Evolutionary conservation across 2,329 filamentous ascomycete genomes (phyloP).

Genomic region (Triangularia verruculosa): DNA sequence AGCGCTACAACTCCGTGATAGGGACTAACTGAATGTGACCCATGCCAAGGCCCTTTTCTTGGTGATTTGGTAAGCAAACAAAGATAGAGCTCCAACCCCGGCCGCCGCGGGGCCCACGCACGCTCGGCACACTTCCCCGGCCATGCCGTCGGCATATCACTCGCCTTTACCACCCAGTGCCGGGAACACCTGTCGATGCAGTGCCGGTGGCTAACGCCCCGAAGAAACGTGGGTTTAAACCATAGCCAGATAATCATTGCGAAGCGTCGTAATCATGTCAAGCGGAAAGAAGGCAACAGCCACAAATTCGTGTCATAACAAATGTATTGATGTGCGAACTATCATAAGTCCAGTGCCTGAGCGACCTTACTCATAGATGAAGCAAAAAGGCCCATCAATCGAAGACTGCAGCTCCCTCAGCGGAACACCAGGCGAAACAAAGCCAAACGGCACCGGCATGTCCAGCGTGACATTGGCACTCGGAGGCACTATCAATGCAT

Average conservation of each 20-base stretch:
- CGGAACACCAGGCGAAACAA: constrained; percentile 16
- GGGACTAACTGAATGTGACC: not conserved
- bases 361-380: constrained; percentile 30
- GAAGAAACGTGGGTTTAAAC: not conserved
- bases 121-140: not conserved
- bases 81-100: not conserved
- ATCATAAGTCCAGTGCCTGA: too few relatives aligned
- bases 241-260: not conserved
- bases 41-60: not conserved
- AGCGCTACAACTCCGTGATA: not conserved
- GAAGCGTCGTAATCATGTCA: not conserved
- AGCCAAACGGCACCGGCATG: constrained; percentile 17
- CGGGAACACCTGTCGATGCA: not conserved
- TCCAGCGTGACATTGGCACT: constrained; percentile 19
- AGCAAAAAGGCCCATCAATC: constrained; percentile 32
- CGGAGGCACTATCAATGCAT: constrained; percentile 16
- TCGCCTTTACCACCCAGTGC: not conserved
- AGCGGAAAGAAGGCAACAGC: not conserved
- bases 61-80: not conserved
- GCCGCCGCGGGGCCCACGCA: too few relatives aligned
- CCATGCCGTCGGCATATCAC: not conserved
- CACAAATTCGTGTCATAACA: too few relatives aligned
- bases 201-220: not conserved
- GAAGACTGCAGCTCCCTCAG: constrained; percentile 30
- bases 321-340: not conserved